phyloP scores from a whole-genome alignment of 805 yeast species.

The Schwanniomyces polymorphus region DNA sequence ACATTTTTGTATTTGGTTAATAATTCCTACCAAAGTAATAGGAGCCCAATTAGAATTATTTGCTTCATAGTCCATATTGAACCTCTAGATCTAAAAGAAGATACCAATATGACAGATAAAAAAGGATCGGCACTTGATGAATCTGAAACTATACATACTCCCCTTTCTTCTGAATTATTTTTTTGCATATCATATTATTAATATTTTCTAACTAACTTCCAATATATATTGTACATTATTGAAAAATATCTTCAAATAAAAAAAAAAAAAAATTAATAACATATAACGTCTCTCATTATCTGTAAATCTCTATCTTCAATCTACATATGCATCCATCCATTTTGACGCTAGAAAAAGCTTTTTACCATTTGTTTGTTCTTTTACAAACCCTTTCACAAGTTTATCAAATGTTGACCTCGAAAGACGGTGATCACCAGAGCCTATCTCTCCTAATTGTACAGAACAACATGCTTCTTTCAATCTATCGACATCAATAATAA shows the following conservation, averaged over 20 bases:
- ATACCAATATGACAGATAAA: background rate
- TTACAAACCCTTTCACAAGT: slow-evolving; percentile 55
- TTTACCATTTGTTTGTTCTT: slow-evolving; percentile 57
- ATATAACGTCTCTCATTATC: background rate
- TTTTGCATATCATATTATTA: slow-evolving; percentile 3
- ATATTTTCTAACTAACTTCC: slow-evolving; percentile 1
- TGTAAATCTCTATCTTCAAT: slow-evolving; percentile 14
- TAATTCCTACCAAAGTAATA: background rate
- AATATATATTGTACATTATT: slow-evolving; percentile 6
- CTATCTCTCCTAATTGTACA: slow-evolving; percentile 46
- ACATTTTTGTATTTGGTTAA: background rate
- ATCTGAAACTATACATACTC: background rate
- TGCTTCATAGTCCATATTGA: background rate
- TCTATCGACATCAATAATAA: slow-evolving; percentile 48
- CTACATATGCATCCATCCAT: slow-evolving; percentile 57
- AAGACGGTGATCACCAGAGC: slow-evolving; percentile 46
- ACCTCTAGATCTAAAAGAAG: background rate
- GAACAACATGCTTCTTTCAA: slow-evolving; percentile 49
- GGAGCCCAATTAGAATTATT: background rate
- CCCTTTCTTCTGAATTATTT: slow-evolving; percentile 1
- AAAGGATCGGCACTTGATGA: background rate
- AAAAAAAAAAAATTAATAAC: background rate
- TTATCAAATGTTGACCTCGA: slow-evolving; percentile 46
- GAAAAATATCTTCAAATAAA: background rate
- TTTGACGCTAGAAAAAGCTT: slow-evolving; percentile 59